Conservation (phyloP, 768 basidiomycete species). For the Kwoniella heveanensis region DNA sequence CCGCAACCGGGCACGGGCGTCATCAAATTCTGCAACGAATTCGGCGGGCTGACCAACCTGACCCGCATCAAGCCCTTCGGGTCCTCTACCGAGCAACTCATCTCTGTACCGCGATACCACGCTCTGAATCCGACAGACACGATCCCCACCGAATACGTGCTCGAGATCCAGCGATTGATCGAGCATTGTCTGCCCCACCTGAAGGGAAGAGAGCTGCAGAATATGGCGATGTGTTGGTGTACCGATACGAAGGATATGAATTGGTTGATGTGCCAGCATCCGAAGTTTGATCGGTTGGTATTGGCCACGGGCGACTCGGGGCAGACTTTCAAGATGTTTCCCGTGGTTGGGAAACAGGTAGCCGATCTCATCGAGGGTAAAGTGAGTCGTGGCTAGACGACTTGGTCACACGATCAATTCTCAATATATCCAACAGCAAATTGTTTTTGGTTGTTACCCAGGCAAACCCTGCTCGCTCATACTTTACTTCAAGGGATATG, state of each 20-base stretch:
- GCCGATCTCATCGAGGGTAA: slow-evolving; percentile 50
- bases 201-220: slow-evolving; percentile 19
- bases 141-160: slow-evolving; percentile 37
- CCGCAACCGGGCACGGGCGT: slow-evolving; percentile 28
- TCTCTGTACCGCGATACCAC: slow-evolving; percentile 54
- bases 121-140: slow-evolving; percentile 52
- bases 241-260: slow-evolving; percentile 48
- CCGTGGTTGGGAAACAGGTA: slow-evolving; percentile 42
- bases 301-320: slow-evolving; percentile 48
- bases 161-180: slow-evolving; percentile 39
- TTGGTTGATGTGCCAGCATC: slow-evolving; percentile 49
- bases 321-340: slow-evolving; percentile 49
- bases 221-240: slow-evolving; percentile 49
- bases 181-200: slow-evolving; percentile 43
- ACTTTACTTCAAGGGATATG: too few species aligned
- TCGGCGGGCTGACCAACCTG: slow-evolving; percentile 49
- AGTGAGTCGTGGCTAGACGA: too few species aligned
- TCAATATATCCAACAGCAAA: too few species aligned
- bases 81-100: slow-evolving; percentile 5
- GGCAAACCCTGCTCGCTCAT: too few species aligned
- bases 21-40: slow-evolving; percentile 53
- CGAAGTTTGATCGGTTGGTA: slow-evolving; percentile 33
- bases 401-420: too few species aligned
- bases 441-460: too few species aligned
- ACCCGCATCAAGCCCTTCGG: slow-evolving; percentile 36